Evolutionary conservation across 345 rosid species (phyloP), one percentile per base, ranked within the genome.

Genomic region (Diplotaxis tenuifolia): DNA sequence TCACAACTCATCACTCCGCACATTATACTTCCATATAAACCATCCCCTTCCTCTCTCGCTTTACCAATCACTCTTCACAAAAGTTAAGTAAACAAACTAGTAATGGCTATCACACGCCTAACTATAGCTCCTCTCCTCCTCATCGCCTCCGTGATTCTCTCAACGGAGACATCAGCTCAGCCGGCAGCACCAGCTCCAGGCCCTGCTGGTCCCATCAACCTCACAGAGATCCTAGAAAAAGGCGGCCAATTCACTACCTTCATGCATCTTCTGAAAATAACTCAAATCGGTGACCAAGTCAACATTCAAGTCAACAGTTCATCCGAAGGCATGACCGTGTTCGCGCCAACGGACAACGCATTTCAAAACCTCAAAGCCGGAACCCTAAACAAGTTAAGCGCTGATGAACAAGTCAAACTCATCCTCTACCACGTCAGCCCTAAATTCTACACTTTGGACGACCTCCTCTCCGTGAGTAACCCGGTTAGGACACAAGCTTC

Each of bases 311-410:
- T 91, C 76, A 94, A 91, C 72, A 77, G 79, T 86, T 87, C 96
- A 61, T 64, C 83, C 4, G 85, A 91, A 19, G 97, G 97, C 20
- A 73, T 92, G 80, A 95, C 97, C 15, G 78, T 92, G 2, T 81
- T 95, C 7, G 92, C 97, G 9, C 97, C 97, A 15, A 89, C 97
- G 0, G 96, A 95, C 32, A 89, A 87, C 38, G 99, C 96, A 71
- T 95, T 95, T 42, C 82, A 82, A 78, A 88, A 75, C 82, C 96
- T 95, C 65, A 68, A 84, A 72, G 0, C 82, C 0, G 88, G 91
- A 2, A 54, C 86, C 20, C n/a, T 92, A 62, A 92, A 95, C 82
- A 22, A 16, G 36, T 81, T 95, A 57, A 29, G 5, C 20, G 0
- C 67, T 0, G 83, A 87, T 29, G 32, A 89, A 40, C 87, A 89